Evolutionary conservation across 208 protist species (phyloP).

Genomic region (Angomonas ambiguus): DNA sequence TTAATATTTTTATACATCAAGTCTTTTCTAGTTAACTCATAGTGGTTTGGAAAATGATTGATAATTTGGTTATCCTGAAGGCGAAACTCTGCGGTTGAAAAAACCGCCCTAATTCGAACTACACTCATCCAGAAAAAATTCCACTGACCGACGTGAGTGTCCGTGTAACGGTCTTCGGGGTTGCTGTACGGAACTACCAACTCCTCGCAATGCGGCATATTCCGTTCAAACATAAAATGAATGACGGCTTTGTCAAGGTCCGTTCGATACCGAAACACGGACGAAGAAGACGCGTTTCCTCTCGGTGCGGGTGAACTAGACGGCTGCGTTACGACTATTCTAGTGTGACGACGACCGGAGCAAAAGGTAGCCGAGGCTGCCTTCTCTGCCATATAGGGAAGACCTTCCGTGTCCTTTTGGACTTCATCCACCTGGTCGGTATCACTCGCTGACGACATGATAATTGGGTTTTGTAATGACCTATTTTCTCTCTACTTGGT

Average conservation of each 20-base stretch:
- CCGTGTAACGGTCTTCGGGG: slow-evolving; percentile 31
- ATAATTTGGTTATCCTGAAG: slow-evolving; percentile 88
- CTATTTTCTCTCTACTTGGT: no score
- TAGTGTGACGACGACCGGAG: slow-evolving; percentile 2
- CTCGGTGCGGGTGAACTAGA: neutral
- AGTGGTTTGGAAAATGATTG: slow-evolving; percentile 98
- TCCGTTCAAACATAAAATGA: slow-evolving; percentile 79
- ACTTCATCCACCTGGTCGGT: neutral
- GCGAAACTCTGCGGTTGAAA: slow-evolving; percentile 62
- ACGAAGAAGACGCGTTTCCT: neutral
- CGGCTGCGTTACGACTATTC: neutral
- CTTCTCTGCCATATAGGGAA: slow-evolving; percentile 3
- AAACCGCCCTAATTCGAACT: slow-evolving; percentile 54
- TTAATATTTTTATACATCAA: slow-evolving; percentile 97
- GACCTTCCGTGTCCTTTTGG: neutral
- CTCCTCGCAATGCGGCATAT: slow-evolving; percentile 22
- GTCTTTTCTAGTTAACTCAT: slow-evolving; percentile 96
- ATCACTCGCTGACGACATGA: neutral
- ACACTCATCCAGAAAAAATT: slow-evolving; percentile 91
- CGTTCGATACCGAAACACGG: slow-evolving; percentile 66
- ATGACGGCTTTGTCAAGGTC: slow-evolving; percentile 83
- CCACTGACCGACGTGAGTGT: slow-evolving; percentile 73
- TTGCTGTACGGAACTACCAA: slow-evolving; percentile 45
- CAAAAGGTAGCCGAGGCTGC: slow-evolving; percentile 1
- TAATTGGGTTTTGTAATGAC: no score